Conservation (phyloP, 495 filamentous ascomycete species). For the Xylaria grammica region DNA sequence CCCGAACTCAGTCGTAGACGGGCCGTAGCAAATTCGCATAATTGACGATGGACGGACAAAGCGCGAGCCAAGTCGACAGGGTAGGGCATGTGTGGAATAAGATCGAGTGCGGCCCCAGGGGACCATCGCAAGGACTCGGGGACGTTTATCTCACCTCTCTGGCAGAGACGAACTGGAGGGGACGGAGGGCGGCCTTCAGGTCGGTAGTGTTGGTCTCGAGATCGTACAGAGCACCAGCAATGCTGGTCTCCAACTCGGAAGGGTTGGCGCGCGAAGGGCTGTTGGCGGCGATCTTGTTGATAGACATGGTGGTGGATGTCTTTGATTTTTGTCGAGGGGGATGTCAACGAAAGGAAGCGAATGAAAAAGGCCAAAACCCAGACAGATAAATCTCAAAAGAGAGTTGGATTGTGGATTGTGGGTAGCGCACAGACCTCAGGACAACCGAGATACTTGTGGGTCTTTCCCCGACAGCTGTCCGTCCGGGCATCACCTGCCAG, state of each 20-base stretch:
- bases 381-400: conserved; percentile 27
- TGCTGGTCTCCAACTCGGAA: conserved; percentile 91
- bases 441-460: conserved; percentile 16
- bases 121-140: conserved; percentile 26
- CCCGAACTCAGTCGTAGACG: conserved; percentile 24
- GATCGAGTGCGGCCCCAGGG: conserved; percentile 38
- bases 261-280: conserved; percentile 92
- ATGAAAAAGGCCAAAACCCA: conserved; percentile 12
- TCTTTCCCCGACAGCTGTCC: not conserved
- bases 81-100: conserved; percentile 45
- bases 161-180: conserved; percentile 96
- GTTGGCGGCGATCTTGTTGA: conserved; percentile 98
- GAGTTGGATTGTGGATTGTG: conserved; percentile 23
- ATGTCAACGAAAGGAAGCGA: conserved; percentile 17
- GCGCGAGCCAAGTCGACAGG: conserved; percentile 26
- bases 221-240: conserved; percentile 94
- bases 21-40: conserved; percentile 23
- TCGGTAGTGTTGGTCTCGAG: conserved; percentile 97
- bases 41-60: conserved; percentile 24
- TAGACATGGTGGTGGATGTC: conserved; percentile 59
- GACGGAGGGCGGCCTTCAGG: conserved; percentile 89
- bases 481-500: not conserved
- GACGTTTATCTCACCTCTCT: conserved; percentile 84
- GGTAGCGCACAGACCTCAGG: conserved; percentile 21
- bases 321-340: conserved; percentile 24